phyloP scores from a whole-genome alignment of 257 asterid genomes.

The Henckelia pumila region DNA sequence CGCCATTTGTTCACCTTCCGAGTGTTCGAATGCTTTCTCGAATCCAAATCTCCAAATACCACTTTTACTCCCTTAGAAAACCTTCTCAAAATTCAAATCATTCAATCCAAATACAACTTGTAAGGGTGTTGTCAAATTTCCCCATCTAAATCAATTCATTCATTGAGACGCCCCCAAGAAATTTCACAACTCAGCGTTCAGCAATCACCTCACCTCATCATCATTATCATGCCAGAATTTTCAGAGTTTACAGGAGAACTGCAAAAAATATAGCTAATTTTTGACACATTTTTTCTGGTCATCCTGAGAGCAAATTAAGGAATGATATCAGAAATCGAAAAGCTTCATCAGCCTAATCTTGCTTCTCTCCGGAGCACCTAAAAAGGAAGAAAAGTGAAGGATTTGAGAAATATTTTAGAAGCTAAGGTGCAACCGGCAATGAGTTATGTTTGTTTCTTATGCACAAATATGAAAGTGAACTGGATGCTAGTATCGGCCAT shows the following conservation, averaged over 20 bases:
- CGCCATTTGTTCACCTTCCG: not conserved
- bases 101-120: not conserved
- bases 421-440: not conserved
- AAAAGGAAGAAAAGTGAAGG: conserved; percentile 15
- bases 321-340: not conserved
- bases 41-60: no score
- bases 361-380: conserved; percentile 87
- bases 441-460: not conserved
- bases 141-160: not conserved
- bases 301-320: not conserved
- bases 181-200: not conserved
- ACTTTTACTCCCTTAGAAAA: no score
- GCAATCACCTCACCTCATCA: not conserved
- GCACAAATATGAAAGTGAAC: not conserved
- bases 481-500: not conserved
- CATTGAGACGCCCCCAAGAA: not conserved
- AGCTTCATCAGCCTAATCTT: conserved; percentile 50
- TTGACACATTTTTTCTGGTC: conserved; percentile 2
- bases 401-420: not conserved
- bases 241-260: not conserved
- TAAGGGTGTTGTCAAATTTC: not conserved
- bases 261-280: not conserved
- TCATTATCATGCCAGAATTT: not conserved
- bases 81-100: no score
- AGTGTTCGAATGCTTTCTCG: no score